These are phyloP conservation scores for Termitomyces sp. DNA, from an alignment of 768 basidiomycete species.

Conservation along the genomic window DNA sequence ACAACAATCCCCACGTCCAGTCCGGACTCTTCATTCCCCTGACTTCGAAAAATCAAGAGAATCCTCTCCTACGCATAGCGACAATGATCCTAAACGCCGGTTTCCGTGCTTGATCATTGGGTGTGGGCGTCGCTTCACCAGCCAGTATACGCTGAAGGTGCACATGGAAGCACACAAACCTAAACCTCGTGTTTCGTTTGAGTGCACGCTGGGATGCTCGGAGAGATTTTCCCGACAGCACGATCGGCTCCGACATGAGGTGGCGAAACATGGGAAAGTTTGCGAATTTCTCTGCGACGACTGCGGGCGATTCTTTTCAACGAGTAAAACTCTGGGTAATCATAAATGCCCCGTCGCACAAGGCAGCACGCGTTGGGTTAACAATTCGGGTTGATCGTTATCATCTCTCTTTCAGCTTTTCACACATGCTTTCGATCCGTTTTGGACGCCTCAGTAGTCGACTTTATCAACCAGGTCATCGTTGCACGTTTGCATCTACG, in stretches of 20 bases:
- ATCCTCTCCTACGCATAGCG: constrained; percentile 27
- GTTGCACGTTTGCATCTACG: neutral
- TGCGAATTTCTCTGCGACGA: constrained; percentile 52
- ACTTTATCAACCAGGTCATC: neutral
- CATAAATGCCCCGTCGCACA: constrained; percentile 54
- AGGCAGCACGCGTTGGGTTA: constrained; percentile 47
- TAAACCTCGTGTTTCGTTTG: constrained; percentile 44
- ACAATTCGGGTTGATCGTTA: constrained; percentile 18
- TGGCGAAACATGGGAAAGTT: constrained; percentile 53
- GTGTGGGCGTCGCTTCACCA: constrained; percentile 48
- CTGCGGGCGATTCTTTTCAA: constrained; percentile 53
- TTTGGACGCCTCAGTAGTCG: neutral
- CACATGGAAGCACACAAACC: constrained; percentile 55
- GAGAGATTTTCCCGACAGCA: constrained; percentile 56
- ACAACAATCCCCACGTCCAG: constrained; percentile 10
- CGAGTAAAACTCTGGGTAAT: constrained; percentile 48
- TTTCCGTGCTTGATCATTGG: constrained; percentile 46
- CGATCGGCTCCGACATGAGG: constrained; percentile 55
- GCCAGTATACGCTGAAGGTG: constrained; percentile 51
- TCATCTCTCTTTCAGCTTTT: neutral
- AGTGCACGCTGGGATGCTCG: constrained; percentile 51
- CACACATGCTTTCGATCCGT: too few relatives aligned
- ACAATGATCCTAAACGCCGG: constrained; percentile 36
- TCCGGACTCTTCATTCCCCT: constrained; percentile 5
- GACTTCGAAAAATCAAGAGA: constrained; percentile 24